These are phyloP conservation scores for Agapanthus africanus DNA, from an alignment of 106 monocot genomes.

Conservation along the genomic window DNA sequence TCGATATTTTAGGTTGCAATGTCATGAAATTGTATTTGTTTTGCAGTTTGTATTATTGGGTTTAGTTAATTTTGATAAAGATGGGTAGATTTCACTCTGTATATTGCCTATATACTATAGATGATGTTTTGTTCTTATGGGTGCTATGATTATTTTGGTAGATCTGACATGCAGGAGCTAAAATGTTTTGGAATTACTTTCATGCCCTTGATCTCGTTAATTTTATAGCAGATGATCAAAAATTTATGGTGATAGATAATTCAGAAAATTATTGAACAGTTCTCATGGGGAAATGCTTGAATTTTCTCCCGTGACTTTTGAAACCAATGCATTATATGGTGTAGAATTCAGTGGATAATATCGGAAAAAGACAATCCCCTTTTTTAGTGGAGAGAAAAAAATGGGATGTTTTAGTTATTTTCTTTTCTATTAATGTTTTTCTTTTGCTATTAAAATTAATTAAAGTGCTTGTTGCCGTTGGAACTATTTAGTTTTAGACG, in stretches of 20 bases:
- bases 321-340: neutral
- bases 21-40: neutral
- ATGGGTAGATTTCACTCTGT: neutral
- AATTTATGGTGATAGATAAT: neutral
- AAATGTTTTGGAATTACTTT: slow-evolving; percentile 6
- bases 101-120: neutral
- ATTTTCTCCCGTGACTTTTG: neutral
- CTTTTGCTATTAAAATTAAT: neutral
- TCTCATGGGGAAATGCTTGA: neutral
- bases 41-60: no score
- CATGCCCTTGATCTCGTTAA: slow-evolving; percentile 1
- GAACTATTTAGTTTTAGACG: neutral
- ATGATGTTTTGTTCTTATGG: neutral
- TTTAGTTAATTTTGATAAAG: no score
- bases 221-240: neutral
- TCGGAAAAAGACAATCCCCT: neutral
- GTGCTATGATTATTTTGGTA: slow-evolving; percentile 1
- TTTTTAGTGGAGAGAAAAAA: neutral
- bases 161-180: slow-evolving; percentile 4
- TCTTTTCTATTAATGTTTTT: neutral
- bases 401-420: neutral
- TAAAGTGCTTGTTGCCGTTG: neutral
- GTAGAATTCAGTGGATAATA: neutral
- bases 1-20: slow-evolving; percentile 4
- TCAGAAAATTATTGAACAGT: neutral